These are phyloP conservation scores for Petunia hybrid DNA, from an alignment of 305 asterid genomes.

Conservation along the genomic window DNA sequence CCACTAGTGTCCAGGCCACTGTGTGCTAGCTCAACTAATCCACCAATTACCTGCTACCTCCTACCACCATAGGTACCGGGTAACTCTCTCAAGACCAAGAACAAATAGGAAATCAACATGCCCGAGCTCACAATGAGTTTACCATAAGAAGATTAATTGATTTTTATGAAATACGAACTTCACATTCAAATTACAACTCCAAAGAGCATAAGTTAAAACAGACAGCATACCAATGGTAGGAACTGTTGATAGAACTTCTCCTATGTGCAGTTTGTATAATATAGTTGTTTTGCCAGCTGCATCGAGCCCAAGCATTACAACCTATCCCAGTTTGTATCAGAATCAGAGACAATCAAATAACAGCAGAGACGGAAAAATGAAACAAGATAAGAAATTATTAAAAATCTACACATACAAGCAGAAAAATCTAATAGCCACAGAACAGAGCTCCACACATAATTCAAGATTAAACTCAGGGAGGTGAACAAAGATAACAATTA, in stretches of 20 bases:
- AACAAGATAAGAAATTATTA: not conserved
- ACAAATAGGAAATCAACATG: not conserved
- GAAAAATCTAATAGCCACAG: not conserved
- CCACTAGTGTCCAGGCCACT: not conserved
- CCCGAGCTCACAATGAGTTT: not conserved
- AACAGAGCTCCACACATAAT: not conserved
- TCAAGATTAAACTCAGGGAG: not conserved
- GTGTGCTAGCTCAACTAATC: not conserved
- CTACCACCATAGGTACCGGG: not conserved
- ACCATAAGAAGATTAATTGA: not conserved
- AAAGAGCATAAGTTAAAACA: not conserved
- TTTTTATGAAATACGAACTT: not conserved
- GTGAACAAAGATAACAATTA: not conserved
- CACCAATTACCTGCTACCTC: not conserved
- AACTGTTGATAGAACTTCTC: slow-evolving; percentile 97
- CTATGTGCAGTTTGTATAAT: slow-evolving; percentile 94
- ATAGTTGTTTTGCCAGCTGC: slow-evolving; percentile 99
- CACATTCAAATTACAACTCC: not conserved
- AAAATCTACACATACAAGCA: slow-evolving; percentile 2
- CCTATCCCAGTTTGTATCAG: slow-evolving; percentile 53
- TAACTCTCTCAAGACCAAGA: slow-evolving; percentile 5
- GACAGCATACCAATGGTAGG: slow-evolving; percentile 88
- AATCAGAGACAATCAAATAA: slow-evolving; percentile 7
- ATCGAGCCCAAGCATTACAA: slow-evolving; percentile 99
- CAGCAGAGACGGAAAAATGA: slow-evolving; percentile 19